Percentiles rank a stretch among this genome's conserved stretches.
Conservation (phyloP, 2,329 filamentous ascomycete genomes). For the Colletotrichum tabaci region DNA sequence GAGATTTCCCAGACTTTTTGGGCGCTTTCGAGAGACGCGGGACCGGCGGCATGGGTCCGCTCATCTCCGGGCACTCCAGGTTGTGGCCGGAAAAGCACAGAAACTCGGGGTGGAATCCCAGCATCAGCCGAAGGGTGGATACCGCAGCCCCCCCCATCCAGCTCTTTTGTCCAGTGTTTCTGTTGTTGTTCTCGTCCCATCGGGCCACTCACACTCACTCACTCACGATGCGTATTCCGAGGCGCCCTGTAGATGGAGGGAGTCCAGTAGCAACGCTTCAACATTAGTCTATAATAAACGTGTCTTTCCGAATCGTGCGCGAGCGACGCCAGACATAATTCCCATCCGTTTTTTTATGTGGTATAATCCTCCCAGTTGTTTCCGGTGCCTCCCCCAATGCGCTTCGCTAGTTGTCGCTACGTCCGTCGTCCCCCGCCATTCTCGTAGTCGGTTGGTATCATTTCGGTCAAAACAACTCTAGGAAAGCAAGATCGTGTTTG, state of each 20-base stretch:
- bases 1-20: constrained; percentile 9
- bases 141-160: background rate
- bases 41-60: constrained; percentile 30
- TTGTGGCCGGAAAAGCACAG: background rate
- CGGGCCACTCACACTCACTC: background rate
- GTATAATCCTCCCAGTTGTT: constrained; percentile 22
- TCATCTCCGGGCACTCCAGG: constrained; percentile 33
- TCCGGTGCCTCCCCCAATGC: constrained; percentile 12
- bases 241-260: constrained; percentile 36
- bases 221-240: background rate
- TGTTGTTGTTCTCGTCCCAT: no score
- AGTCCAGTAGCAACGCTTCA: constrained; percentile 42
- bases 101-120: constrained; percentile 14
- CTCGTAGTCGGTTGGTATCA: constrained; percentile 40
- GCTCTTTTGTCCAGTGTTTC: no score
- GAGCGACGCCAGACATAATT: constrained; percentile 34
- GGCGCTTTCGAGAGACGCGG: background rate
- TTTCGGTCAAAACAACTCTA: constrained; percentile 38
- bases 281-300: constrained; percentile 39
- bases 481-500: constrained; percentile 22
- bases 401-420: constrained; percentile 23
- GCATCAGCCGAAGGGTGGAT: background rate
- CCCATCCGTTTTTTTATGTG: constrained; percentile 35
- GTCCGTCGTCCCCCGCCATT: background rate
- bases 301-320: constrained; percentile 20